Evolutionary conservation across 2,329 filamentous ascomycete genomes (phyloP).

Genomic region (Venturia pyrina): DNA sequence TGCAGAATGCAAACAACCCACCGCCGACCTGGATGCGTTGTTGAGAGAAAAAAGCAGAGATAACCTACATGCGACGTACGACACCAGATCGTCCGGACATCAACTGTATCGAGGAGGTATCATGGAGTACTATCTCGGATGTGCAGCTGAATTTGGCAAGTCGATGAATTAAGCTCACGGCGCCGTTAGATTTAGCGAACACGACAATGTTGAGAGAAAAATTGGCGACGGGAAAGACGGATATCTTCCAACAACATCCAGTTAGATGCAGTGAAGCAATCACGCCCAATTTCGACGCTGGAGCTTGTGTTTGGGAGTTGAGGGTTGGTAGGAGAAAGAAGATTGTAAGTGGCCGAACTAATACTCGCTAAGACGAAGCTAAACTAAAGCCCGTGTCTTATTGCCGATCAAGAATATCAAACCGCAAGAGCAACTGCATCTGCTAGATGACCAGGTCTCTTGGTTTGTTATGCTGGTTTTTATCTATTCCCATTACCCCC

Average conservation of each 20-base stretch:
- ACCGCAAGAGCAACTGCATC: neutral
- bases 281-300: neutral
- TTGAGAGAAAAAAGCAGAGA: neutral
- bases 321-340: neutral
- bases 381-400: neutral
- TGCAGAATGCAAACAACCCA: neutral
- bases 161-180: neutral
- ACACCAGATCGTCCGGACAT: neutral
- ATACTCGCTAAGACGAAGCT: neutral
- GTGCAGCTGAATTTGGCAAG: neutral
- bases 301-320: neutral
- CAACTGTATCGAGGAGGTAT: neutral
- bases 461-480: neutral
- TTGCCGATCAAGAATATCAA: neutral
- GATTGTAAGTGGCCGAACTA: neutral
- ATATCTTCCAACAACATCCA: neutral
- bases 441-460: neutral
- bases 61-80: neutral
- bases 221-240: neutral
- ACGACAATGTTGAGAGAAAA: neutral
- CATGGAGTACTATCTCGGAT: neutral
- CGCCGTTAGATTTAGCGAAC: neutral
- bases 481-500: neutral
- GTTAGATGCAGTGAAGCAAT: neutral
- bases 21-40: neutral